phyloP scores from a whole-genome alignment of 306 rosid genomes.

The Hippophae gyantsensis region DNA sequence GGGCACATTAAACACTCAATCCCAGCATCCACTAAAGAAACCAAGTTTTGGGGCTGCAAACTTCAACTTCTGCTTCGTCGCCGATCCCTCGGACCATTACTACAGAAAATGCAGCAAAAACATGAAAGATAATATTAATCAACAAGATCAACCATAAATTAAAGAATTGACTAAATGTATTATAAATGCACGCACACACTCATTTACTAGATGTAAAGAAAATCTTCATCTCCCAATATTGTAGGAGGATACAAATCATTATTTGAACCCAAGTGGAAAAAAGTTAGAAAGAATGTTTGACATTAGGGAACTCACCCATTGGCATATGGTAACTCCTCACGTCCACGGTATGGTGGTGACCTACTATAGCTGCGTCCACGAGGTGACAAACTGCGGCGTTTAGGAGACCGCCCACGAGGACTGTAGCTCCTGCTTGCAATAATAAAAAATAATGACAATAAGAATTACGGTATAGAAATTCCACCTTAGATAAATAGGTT shows the following conservation, averaged over 20 bases:
- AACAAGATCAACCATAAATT: background rate
- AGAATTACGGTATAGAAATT: background rate
- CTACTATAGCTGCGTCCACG: conserved; percentile 87
- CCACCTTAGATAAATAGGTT: no score
- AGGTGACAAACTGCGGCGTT: conserved; percentile 88
- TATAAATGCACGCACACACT: background rate
- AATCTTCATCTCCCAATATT: no score
- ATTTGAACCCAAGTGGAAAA: background rate
- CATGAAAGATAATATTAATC: conserved; percentile 5
- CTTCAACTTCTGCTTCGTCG: conserved; percentile 88
- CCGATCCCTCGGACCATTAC: conserved; percentile 85
- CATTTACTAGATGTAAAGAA: no score
- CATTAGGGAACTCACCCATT: conserved; percentile 54
- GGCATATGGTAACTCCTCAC: conserved; percentile 83
- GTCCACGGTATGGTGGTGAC: conserved; percentile 85
- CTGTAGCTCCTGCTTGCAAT: conserved; percentile 65
- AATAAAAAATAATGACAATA: conserved; percentile 11
- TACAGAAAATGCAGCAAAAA: conserved; percentile 29
- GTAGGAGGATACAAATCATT: background rate
- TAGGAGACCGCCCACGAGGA: conserved; percentile 87
- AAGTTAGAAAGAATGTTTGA: background rate
- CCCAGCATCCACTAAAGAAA: conserved; percentile 36
- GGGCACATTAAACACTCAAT: conserved; percentile 41
- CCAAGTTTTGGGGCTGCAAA: conserved; percentile 14
- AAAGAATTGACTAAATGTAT: background rate